phyloP scores from a whole-genome alignment of 306 rosid genomes.

The Trichosanthes cucumerina region DNA sequence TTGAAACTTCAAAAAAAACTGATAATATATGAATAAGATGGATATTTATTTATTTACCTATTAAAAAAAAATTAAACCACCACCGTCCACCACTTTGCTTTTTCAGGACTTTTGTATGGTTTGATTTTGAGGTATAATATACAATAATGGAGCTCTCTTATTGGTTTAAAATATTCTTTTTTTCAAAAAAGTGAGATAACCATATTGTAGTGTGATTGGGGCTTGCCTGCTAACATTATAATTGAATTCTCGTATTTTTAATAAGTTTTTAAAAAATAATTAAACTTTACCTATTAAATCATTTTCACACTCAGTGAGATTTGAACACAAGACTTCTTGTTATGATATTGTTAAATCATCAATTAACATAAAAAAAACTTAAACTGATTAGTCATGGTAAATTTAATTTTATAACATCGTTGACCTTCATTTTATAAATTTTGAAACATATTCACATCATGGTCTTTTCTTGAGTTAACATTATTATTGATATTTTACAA shows the following conservation, averaged over 20 bases:
- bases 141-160: not conserved
- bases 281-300: too few species aligned
- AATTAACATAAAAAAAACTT: too few species aligned
- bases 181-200: not conserved
- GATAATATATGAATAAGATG: not conserved
- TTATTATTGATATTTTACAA: too few species aligned
- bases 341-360: too few species aligned
- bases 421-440: too few species aligned
- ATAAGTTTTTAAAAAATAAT: too few species aligned
- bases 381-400: too few species aligned
- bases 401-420: too few species aligned
- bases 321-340: too few species aligned
- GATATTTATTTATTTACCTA: not conserved
- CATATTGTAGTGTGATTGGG: not conserved
- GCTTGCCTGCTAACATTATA: not conserved
- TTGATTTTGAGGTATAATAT: not conserved
- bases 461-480: too few species aligned
- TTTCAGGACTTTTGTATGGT: not conserved
- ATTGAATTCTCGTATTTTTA: not conserved
- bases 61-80: not conserved
- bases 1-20: not conserved
- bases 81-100: conserved; percentile 3
- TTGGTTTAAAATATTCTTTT: not conserved
- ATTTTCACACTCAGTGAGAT: too few species aligned
- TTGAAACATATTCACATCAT: too few species aligned